phyloP scores from a whole-genome alignment of 2,329 filamentous ascomycete species.

The Aaosphaeria pasadenensis region DNA sequence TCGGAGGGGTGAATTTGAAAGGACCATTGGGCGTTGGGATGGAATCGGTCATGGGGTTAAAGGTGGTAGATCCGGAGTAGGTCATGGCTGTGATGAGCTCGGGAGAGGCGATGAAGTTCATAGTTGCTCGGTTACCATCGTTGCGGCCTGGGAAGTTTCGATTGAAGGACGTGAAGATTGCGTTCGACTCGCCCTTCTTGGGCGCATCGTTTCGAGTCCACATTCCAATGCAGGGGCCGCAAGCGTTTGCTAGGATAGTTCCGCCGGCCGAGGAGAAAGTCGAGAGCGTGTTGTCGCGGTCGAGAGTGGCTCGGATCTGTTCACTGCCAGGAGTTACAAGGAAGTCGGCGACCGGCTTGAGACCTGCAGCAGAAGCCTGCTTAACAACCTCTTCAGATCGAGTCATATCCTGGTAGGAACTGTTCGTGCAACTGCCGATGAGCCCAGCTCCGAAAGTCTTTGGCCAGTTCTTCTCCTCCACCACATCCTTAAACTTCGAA shows the following conservation, averaged over 20 bases:
- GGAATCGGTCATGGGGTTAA: conserved; percentile 90
- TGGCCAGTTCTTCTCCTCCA: conserved; percentile 85
- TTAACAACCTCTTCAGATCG: conserved; percentile 89
- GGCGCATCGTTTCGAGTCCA: conserved; percentile 91
- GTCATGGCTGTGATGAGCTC: conserved; percentile 96
- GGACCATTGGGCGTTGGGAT: conserved; percentile 75
- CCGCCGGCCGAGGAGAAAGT: conserved; percentile 87
- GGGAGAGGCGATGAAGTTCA: conserved; percentile 98
- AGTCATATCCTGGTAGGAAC: conserved; percentile 98
- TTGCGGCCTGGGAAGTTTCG: conserved; percentile 97
- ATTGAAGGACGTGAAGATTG: conserved; percentile 97
- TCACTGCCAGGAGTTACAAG: conserved; percentile 96
- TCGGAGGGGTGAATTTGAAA: conserved; percentile 81
- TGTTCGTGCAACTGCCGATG: conserved; percentile 98
- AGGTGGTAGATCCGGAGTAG: conserved; percentile 87
- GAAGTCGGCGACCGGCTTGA: conserved; percentile 86
- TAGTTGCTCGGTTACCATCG: conserved; percentile 92
- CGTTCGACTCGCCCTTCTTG: conserved; percentile 81
- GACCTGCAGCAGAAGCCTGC: conserved; percentile 82
- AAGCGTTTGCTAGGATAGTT: conserved; percentile 89
- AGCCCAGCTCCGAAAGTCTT: conserved; percentile 86
- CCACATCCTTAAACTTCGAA: conserved; percentile 82
- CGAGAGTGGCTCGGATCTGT: conserved; percentile 91
- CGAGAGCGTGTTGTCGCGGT: conserved; percentile 79
- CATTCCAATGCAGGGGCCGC: conserved; percentile 88